phyloP scores from a whole-genome alignment of 106 monocot species.

The Vanilla planifolia region DNA sequence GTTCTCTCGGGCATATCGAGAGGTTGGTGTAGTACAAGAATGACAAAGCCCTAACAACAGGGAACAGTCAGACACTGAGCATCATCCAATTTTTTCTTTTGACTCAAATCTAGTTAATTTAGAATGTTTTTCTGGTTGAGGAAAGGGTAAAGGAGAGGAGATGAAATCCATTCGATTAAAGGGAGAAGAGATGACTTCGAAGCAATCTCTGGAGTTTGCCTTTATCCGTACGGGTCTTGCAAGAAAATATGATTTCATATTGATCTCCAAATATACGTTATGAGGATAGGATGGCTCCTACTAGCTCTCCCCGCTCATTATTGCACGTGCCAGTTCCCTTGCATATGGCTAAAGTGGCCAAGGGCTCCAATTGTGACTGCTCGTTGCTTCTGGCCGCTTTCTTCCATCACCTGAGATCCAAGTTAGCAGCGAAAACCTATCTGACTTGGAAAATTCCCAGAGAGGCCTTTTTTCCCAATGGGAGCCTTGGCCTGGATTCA shows the following conservation, averaged over 20 bases:
- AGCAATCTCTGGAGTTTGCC: conserved; percentile 11
- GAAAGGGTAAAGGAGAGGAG: conserved; percentile 11
- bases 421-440: too few relatives aligned
- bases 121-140: conserved; percentile 2
- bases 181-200: conserved; percentile 1
- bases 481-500: too few relatives aligned
- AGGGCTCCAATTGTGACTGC: too few relatives aligned
- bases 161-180: too few relatives aligned
- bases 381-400: too few relatives aligned
- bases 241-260: conserved; percentile 15
- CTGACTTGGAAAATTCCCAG: too few relatives aligned
- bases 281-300: conserved; percentile 8
- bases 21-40: conserved; percentile 13
- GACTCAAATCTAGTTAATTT: neutral
- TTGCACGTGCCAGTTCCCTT: conserved; percentile 7
- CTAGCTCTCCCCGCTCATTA: neutral
- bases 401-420: too few relatives aligned
- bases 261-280: conserved; percentile 11
- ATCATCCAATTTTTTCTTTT: neutral
- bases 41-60: conserved; percentile 9
- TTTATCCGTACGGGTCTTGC: conserved; percentile 11
- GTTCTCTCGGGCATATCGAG: too few relatives aligned
- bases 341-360: conserved; percentile 8
- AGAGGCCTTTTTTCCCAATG: too few relatives aligned
- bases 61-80: conserved; percentile 8